These are phyloP conservation scores for Zoysia japonica DNA, from an alignment of 176 grass and related monocot species.

Conservation along the genomic window DNA sequence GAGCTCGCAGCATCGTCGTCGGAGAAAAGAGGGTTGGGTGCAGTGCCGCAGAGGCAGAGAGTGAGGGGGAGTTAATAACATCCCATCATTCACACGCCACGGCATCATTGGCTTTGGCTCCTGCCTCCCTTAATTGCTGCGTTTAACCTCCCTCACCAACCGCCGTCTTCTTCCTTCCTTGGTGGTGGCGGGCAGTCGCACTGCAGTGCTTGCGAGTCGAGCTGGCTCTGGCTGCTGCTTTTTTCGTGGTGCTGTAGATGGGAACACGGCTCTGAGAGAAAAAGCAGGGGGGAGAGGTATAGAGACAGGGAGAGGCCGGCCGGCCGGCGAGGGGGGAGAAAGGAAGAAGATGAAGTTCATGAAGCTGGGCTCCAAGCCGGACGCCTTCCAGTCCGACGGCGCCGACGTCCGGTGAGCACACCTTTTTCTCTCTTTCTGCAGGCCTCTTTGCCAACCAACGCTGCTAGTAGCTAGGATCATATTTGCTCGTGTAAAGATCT, in stretches of 20 bases:
- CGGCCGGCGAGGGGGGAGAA: background rate
- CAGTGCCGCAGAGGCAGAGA: background rate
- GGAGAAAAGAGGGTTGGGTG: constrained; percentile 22
- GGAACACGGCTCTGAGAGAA: constrained; percentile 18
- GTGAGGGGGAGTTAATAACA: constrained; percentile 52
- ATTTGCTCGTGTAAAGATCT: background rate
- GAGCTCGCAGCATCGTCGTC: constrained; percentile 20
- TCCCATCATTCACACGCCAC: constrained; percentile 68
- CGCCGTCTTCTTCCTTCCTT: background rate
- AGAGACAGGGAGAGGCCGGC: background rate
- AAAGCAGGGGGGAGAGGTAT: background rate
- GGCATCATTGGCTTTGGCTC: constrained; percentile 43
- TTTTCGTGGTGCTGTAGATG: constrained; percentile 27
- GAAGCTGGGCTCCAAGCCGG: constrained; percentile 98
- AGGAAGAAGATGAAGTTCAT: constrained; percentile 87
- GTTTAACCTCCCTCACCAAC: constrained; percentile 48
- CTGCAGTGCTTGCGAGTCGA: background rate
- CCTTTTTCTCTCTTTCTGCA: background rate
- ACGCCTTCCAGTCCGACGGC: constrained; percentile 82
- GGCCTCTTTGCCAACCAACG: background rate
- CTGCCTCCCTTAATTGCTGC: constrained; percentile 42
- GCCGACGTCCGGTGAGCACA: constrained; percentile 70
- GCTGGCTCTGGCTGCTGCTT: constrained; percentile 10
- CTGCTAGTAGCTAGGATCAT: background rate
- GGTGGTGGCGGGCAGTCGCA: background rate